Evolutionary conservation across 192 early-diverging fungal genomes (phyloP), one percentile per base, ranked within the genome.

Genomic region (Coemansia sp.): DNA sequence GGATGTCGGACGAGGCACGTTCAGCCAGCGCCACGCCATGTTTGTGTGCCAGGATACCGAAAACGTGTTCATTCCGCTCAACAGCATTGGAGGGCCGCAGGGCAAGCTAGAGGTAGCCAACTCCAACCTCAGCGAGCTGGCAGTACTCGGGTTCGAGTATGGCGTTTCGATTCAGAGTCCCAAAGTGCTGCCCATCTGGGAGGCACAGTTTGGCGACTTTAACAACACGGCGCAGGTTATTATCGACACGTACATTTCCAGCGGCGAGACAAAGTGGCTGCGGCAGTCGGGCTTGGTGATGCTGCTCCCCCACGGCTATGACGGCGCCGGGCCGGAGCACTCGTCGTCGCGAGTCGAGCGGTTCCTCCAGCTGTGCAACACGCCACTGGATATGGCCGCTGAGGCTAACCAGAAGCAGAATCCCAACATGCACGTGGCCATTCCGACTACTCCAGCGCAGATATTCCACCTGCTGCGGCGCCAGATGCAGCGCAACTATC

Each of bases 141-240:
- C 96, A 7, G 96, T 98, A 9, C 83, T 98, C 26, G 96, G 92
- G 3, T 98, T 96, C 70, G 96, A 98, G 74, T 92, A 94, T 67
- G 96, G 96, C 55, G 90, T 94, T 70, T 95, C 94, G 4, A 90
- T 89, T 73, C 94, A 95, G 72, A 90, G 87, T 23, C 96, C 96
- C 14, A 86, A 91, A 43, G 76, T 86, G 7, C 79, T 98, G n/a
- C 88, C 88, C 45, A 92, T 98, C 43, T 98, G 96, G 96, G 96
- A 97, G 71, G 95, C 95, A 1, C 96, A 98, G 82, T 98, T 97
- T 77, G 96, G 96, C 59, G 96, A 98, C 76, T 98, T 98, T 72
- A 93, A 93, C 86, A 97, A 97, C 72, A 92, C 91, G 35, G 94
- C 94, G 0, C 94, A 98, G 70, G 93, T 97, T 39, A 92, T 95